phyloP scores from a whole-genome alignment of 768 basidiomycete genomes.

The Rhizopogon salebrosus region DNA sequence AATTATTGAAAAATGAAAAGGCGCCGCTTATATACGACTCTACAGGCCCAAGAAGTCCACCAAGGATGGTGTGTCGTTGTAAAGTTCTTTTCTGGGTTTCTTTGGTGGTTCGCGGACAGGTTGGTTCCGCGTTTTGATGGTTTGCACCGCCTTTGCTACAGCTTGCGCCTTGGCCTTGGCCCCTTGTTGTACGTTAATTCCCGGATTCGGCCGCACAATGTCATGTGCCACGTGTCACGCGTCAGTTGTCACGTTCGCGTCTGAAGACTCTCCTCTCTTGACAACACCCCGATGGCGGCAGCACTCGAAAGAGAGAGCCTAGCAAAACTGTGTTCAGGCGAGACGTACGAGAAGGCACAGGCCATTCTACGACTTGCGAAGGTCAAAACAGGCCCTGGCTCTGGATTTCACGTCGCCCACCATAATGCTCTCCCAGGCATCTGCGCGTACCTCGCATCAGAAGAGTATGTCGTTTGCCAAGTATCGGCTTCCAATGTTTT shows the following conservation, averaged over 20 bases:
- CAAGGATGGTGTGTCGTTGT: too few relatives aligned
- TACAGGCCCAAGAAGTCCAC: background rate
- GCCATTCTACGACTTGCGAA: slow-evolving; percentile 16
- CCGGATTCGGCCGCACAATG: background rate
- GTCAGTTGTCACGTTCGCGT: background rate
- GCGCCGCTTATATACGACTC: background rate
- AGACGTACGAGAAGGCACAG: slow-evolving; percentile 19
- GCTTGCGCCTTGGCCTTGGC: too few relatives aligned
- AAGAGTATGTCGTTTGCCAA: slow-evolving; percentile 18
- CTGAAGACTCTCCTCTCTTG: background rate
- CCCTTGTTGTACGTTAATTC: too few relatives aligned
- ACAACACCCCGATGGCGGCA: slow-evolving; percentile 10
- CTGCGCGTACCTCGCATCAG: slow-evolving; percentile 28
- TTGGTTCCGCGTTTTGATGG: too few relatives aligned
- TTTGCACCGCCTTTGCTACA: too few relatives aligned
- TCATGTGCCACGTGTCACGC: background rate
- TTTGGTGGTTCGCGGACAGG: too few relatives aligned
- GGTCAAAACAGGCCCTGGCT: slow-evolving; percentile 21
- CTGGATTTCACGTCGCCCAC: slow-evolving; percentile 19
- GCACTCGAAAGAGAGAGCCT: slow-evolving; percentile 16
- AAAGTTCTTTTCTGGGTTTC: too few relatives aligned
- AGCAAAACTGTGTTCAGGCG: slow-evolving; percentile 15
- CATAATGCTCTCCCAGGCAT: slow-evolving; percentile 20
- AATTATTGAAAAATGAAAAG: too few relatives aligned
- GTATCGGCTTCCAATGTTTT: background rate